Evolutionary conservation across 352 stramenopile genomes (phyloP).

Genomic region (Pseudoperonospora humuli): DNA sequence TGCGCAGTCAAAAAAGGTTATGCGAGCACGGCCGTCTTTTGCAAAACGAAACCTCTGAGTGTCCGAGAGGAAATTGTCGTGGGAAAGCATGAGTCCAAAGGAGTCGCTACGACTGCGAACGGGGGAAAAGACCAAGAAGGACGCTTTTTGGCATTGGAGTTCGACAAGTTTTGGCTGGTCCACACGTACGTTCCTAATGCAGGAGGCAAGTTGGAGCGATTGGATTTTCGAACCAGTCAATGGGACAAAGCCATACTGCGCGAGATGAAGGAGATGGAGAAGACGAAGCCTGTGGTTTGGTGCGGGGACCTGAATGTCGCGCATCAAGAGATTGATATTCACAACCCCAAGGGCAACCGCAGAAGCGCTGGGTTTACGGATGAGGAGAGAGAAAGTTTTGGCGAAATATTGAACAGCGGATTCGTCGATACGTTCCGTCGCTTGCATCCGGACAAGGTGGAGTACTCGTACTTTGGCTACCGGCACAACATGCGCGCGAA

Average conservation of each 20-base stretch:
- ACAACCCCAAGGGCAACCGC: constrained; percentile 76
- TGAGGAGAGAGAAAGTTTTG: constrained; percentile 70
- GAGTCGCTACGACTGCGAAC: constrained; percentile 12
- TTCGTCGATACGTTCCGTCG: constrained; percentile 75
- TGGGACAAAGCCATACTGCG: constrained; percentile 72
- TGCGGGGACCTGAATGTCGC: constrained; percentile 82
- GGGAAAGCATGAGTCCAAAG: constrained; percentile 27
- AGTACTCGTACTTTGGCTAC: constrained; percentile 82
- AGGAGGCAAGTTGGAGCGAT: constrained; percentile 58
- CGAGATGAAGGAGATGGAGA: constrained; percentile 64
- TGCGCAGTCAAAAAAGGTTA: constrained; percentile 78
- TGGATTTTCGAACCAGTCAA: constrained; percentile 62
- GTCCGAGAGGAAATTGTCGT: constrained; percentile 63
- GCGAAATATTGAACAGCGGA: constrained; percentile 41
- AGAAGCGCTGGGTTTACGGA: constrained; percentile 76
- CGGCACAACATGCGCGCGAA: constrained; percentile 66
- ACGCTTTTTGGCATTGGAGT: constrained; percentile 74
- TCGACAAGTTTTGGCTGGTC: constrained; percentile 69
- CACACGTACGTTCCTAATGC: constrained; percentile 82
- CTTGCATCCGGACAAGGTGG: constrained; percentile 49
- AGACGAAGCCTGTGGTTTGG: constrained; percentile 74
- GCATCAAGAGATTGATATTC: constrained; percentile 84
- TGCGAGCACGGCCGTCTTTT: constrained; percentile 62
- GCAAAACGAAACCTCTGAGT: constrained; percentile 62
- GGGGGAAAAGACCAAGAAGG: constrained; percentile 59